Base-by-base conservation (phyloP, 2,329 filamentous ascomycete genomes). In the Hypoxylon sp. region DNA sequence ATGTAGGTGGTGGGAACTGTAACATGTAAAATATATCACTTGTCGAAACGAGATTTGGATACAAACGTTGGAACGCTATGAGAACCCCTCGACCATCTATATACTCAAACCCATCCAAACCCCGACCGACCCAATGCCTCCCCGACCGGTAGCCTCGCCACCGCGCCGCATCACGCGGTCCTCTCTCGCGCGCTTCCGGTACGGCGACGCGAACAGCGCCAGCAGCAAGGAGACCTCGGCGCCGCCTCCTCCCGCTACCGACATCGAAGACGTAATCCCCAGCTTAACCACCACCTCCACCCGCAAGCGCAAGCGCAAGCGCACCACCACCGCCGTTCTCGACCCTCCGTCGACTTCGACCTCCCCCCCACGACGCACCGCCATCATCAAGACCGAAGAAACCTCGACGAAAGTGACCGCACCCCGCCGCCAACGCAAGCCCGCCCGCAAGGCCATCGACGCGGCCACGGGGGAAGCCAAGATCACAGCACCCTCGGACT, bases 171-270 rank as follows among this genome's bases (percentile, higher is more conserved):
- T 74, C 58, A 76, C 74, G 7, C 65, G 74, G 30, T 70, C 71
- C 30, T 72, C 74, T 15, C 72, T 76, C 15, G 71, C 73, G n/a
- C 73, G 72, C 20, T 76, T 76, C 56, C 68, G 73, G 4, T 72
- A 72, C 32, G 67, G 55, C 60, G 64, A 67, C 43, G 56, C 49
- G 17, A 41, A 37, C 46, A 15, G 26, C 62, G 41, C 52, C 15
- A 50, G 54, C 47, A 46, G 41, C 24, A 64, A 61, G 44, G 57
- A 69, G 30, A 62, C 58, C 30, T 57, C 48, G 8, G 59, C 54
- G n/a, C 28, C n/a, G 15, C 51, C 56, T 51, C 60, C 20, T 30
- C 44, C n/a, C 22, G 15, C 64, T 19, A 39, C 65, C 8, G 74
- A 76, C 41, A 76, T 75, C 55, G 74, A 76, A 64, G 74, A 76